A percentile compares a stretch with the other conserved stretches of the same genome.
Conservation (phyloP, 345 rosid species). For the Citrus unshiu region DNA sequence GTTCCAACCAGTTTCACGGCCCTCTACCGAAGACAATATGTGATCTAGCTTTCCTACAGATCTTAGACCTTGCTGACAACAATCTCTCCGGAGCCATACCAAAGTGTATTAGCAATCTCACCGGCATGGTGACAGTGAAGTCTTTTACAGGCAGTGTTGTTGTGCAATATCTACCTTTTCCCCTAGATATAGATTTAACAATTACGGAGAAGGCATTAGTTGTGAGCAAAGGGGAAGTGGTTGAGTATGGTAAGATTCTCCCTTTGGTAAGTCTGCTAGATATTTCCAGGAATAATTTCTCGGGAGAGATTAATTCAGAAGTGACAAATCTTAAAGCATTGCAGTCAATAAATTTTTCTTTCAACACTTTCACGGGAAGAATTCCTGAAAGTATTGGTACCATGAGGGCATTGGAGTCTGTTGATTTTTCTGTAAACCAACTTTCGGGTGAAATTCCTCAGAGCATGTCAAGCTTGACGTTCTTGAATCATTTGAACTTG, state of each 20-base stretch:
- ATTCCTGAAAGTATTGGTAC: background rate
- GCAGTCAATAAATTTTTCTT: background rate
- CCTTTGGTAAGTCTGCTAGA: slow-evolving; percentile 1
- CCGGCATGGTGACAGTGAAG: background rate
- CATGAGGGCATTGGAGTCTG: background rate
- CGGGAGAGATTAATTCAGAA: background rate
- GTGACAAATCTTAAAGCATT: background rate
- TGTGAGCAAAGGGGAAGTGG: background rate
- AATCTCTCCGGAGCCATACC: slow-evolving; percentile 11
- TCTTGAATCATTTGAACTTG: background rate
- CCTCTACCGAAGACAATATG: background rate
- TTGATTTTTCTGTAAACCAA: slow-evolving; percentile 1
- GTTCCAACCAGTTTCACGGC: slow-evolving; percentile 10
- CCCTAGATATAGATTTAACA: background rate
- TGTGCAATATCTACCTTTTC: background rate
- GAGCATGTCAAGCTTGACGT: background rate
- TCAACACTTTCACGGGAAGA: background rate
- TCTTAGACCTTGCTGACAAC: slow-evolving; percentile 13
- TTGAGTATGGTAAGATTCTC: background rate
- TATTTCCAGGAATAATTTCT: background rate
- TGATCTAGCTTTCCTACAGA: background rate
- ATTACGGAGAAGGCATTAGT: background rate
- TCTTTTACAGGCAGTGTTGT: too few relatives aligned
- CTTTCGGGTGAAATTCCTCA: slow-evolving; percentile 10
- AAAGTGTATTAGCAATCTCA: background rate